A percentile compares a stretch with the other conserved stretches of the same genome.
phyloP scores from a whole-genome alignment of 441 rosid genomes.

The Mallotus repandus region DNA sequence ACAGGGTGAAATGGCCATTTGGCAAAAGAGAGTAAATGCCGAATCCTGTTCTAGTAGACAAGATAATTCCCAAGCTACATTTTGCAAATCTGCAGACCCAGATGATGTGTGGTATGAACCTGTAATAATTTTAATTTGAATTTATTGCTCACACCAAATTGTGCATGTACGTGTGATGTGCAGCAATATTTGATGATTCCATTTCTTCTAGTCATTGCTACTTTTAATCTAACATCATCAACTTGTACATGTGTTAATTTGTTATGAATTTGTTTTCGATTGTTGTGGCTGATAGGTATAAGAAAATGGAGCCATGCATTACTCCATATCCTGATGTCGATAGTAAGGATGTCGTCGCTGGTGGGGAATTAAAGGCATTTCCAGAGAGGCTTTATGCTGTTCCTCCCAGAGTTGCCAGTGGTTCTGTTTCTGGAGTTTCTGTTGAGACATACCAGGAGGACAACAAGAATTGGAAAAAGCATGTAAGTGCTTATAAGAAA shows the following conservation, averaged over 20 bases:
- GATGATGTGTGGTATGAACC: constrained; percentile 78
- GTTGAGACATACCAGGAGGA: constrained; percentile 68
- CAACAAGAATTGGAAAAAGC: constrained; percentile 77
- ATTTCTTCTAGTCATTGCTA: not conserved
- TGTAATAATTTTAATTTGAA: constrained; percentile 2
- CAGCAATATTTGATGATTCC: not conserved
- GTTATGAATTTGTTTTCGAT: constrained; percentile 1
- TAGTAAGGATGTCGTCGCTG: constrained; percentile 60
- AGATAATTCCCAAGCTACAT: constrained; percentile 57
- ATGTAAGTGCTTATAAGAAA: constrained; percentile 64
- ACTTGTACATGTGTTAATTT: constrained; percentile 1
- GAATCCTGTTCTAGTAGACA: constrained; percentile 51
- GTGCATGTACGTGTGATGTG: not conserved
- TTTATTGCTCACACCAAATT: not conserved
- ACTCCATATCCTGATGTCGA: constrained; percentile 75
- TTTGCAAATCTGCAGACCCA: constrained; percentile 68
- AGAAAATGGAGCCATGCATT: constrained; percentile 65
- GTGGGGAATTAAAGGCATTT: constrained; percentile 62
- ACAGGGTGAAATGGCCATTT: constrained; percentile 81
- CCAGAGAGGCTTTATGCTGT: constrained; percentile 79
- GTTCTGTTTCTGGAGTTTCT: constrained; percentile 62
- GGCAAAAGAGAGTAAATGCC: constrained; percentile 66
- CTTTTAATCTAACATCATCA: not conserved
- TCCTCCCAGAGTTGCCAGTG: constrained; percentile 75
- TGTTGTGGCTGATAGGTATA: constrained; percentile 49